phyloP scores from a whole-genome alignment of 2,329 filamentous ascomycete species.

The Sporothrix schenckii region DNA sequence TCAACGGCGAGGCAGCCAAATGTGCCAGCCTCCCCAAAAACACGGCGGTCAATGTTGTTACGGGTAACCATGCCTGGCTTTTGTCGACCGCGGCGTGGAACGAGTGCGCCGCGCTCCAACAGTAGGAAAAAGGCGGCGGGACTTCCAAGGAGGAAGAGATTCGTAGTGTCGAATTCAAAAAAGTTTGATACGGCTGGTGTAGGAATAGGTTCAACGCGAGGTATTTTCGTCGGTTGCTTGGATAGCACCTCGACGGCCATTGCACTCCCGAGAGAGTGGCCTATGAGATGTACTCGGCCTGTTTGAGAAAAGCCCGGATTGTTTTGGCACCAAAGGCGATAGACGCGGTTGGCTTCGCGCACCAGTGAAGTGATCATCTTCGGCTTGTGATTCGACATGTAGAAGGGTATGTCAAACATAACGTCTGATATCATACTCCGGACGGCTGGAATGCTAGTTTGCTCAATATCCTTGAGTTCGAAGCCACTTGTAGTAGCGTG shows the following conservation, averaged over 20 bases:
- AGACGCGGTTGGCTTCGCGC: constrained; percentile 91
- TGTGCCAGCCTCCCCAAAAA: constrained; percentile 76
- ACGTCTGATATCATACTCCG: constrained; percentile 93
- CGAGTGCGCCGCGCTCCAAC: constrained; percentile 70
- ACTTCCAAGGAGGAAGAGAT: constrained; percentile 86
- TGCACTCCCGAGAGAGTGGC: constrained; percentile 89
- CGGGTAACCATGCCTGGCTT: constrained; percentile 74
- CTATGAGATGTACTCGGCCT: constrained; percentile 88
- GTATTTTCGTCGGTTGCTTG: constrained; percentile 75
- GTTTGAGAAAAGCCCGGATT: constrained; percentile 81
- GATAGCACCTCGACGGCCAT: constrained; percentile 94
- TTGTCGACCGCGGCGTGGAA: constrained; percentile 73
- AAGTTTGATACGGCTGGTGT: constrained; percentile 51
- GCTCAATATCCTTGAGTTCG: constrained; percentile 84
- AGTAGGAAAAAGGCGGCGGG: constrained; percentile 92
- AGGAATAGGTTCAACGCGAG: constrained; percentile 50
- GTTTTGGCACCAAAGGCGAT: constrained; percentile 89
- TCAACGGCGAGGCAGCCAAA: constrained; percentile 93
- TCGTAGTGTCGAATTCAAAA: constrained; percentile 91
- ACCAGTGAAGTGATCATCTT: constrained; percentile 93
- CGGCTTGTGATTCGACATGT: constrained; percentile 91
- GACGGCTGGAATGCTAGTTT: constrained; percentile 86
- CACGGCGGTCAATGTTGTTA: constrained; percentile 57
- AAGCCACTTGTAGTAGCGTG: constrained; percentile 62
- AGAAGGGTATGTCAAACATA: constrained; percentile 98